A percentile compares a stretch with the other conserved stretches of the same genome.
phyloP scores from a whole-genome alignment of 208 protist genomes.

The Wallacemonas sp. region DNA sequence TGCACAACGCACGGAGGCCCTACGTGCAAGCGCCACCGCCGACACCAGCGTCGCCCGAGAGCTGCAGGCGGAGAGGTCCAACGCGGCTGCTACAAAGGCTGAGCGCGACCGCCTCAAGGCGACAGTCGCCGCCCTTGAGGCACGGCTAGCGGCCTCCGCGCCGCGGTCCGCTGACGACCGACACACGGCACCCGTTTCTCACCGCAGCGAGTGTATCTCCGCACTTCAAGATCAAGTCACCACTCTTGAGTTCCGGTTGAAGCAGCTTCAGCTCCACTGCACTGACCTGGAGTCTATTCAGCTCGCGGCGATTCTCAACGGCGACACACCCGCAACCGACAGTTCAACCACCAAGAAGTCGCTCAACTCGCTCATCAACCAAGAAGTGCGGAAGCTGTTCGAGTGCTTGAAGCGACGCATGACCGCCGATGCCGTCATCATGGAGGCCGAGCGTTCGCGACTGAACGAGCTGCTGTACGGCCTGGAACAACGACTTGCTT shows the following conservation, averaged over 20 bases:
- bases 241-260: conserved; percentile 19
- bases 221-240: conserved; percentile 9
- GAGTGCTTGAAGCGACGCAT: conserved; percentile 46
- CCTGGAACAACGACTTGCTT: conserved; percentile 25
- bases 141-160: no score
- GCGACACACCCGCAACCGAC: no score
- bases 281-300: conserved; percentile 10
- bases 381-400: conserved; percentile 49
- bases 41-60: not conserved
- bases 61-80: not conserved
- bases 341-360: no score
- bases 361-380: conserved; percentile 17
- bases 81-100: not conserved
- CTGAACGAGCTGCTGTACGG: conserved; percentile 54
- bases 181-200: no score
- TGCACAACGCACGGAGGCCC: not conserved
- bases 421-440: conserved; percentile 30
- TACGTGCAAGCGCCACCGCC: not conserved
- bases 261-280: conserved; percentile 19
- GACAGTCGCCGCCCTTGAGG: no score
- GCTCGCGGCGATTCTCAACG: conserved; percentile 5
- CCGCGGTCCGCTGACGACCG: no score
- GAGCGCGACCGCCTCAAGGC: not conserved
- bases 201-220: not conserved
- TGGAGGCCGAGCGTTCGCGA: conserved; percentile 50